Percentiles rank a stretch among this genome's conserved stretches.
These are phyloP conservation scores for Lactuca saligna DNA, from an alignment of 129 eudicot genomes.

Conservation along the genomic window DNA sequence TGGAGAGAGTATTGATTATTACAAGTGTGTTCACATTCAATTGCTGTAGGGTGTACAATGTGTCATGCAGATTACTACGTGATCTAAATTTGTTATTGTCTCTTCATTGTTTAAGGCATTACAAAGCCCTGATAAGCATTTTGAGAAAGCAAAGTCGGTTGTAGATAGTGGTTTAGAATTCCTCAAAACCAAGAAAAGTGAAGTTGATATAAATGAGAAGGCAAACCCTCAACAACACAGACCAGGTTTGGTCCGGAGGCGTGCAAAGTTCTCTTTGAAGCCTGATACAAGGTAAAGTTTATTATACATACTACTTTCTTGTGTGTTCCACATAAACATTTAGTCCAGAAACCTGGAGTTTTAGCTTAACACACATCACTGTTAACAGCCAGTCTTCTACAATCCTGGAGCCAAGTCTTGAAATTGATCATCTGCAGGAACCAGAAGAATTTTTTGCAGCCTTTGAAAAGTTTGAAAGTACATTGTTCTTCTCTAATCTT, in stretches of 20 bases:
- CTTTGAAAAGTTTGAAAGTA: conserved; percentile 64
- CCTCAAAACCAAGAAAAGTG: conserved; percentile 31
- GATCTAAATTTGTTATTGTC: conserved; percentile 7
- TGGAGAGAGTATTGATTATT: conserved; percentile 1
- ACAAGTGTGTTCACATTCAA: conserved; percentile 7
- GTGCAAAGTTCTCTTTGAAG: conserved; percentile 68
- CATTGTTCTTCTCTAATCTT: conserved; percentile 9
- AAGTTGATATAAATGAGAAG: conserved; percentile 33
- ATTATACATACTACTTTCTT: conserved; percentile 17
- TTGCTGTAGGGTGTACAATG: conserved; percentile 2
- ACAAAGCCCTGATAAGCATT: conserved; percentile 48
- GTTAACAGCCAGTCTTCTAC: conserved; percentile 55
- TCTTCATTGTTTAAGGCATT: conserved; percentile 37
- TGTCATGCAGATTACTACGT: neutral
- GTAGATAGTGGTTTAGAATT: conserved; percentile 43
- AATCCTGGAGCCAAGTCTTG: conserved; percentile 46
- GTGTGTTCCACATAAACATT: neutral
- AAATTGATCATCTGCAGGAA: conserved; percentile 44
- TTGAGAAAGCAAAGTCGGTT: conserved; percentile 57
- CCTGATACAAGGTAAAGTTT: conserved; percentile 50
- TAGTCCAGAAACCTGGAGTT: conserved; percentile 3
- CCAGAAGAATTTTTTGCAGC: conserved; percentile 74
- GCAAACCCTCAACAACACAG: conserved; percentile 56
- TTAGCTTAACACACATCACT: conserved; percentile 14
- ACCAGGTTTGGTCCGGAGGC: conserved; percentile 65